Base-by-base conservation (phyloP, 176 grass and related monocot genomes). In the Ensete ventricosum region DNA sequence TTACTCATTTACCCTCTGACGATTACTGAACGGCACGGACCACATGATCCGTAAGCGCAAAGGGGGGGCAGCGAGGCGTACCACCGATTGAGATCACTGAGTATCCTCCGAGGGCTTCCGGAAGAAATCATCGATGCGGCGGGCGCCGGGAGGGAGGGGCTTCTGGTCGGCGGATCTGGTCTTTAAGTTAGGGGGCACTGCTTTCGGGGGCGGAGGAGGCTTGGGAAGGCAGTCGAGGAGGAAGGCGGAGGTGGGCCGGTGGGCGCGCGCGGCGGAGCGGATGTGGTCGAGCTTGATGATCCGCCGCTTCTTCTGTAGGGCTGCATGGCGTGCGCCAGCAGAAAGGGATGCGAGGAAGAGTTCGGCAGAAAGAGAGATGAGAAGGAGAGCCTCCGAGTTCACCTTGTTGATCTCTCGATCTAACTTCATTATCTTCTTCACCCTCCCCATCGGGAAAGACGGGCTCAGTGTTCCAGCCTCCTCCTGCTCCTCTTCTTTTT, bases 341-440 rank as follows among this genome's bases (percentile, higher is more conserved):
- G 80, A 75, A 76, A 98, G 86, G 26, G 76, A 85, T 62, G 71
- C 79, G 29, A 98, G 68, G 84, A 98, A 93, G 78, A 89, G 88
- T 57, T 98, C 90, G 55, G 94, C 81, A 64, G 90, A 83, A 57
- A 87, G 77, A 74, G 94, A 72, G 72, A 98, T 72, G 82, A 92
- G 88, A 24, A 89, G 68, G 55, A 84, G 67, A 52, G 90, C 94
- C 79, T 98, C 94, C 74, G 27, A 73, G 19, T 81, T 98, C 73
- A 90, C 83, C 88, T 91, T 98, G 67, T 74, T 89, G 68, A 98
- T 91, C 52, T 93, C 94, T 11, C 72, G 82, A 75, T 98, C 94
- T 19, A 98, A 81, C 69, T 89, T 85, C 57, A 98, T 80, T 74
- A 98, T 91, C 80, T 85, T 81, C 90, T 89, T 98, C 50, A 98